Base-by-base conservation (phyloP, 768 basidiomycete genomes). In the Lactifluus volemus region DNA sequence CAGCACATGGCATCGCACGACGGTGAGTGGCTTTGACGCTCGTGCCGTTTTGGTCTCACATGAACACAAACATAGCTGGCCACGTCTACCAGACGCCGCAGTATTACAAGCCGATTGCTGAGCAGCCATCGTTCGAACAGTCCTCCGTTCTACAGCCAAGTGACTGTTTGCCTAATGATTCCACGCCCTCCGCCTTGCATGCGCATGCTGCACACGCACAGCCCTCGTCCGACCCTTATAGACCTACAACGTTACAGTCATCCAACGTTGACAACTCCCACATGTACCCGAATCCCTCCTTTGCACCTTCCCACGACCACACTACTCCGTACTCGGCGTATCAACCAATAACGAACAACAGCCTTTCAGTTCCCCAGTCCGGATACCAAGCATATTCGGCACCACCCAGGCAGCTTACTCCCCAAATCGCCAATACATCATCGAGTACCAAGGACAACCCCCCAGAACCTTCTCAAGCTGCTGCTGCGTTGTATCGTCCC, bases 291-390 rank as follows among this genome's bases (percentile, higher is more conserved):
- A 58, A 50, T 60, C 55, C 56, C 9, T 14, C 56, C 34, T 12
- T 53, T 12, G 42, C 64, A 15, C 42, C 53, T 41, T 57, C 65
- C 32, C 55, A 60, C 32, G 38, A 64, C 10, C 52, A 65, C 57
- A 67, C 63, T 52, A 55, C 68, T 21, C 53, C 67, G 48, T 67
- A 71, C 38, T 67, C 73, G 36, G 65, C 73, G 30, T 68, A 72
- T 53, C 64, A 58, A 49, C 64, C 71, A 5, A 47, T 67, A 9
- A 48, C 67, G 38, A 58, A 64, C 17, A 47, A 48, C 62, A 11
- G 44, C 52, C 34, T 53, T 45, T 58, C 65, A 50, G 59, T 66
- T 59, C 67, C 67, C 9, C 58, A 64, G 29, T 55, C 67, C 25
- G 58, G 49, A 36, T 51, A 56, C 47, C 64, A 50, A 54, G 65